Conservation (phyloP, 2,329 filamentous ascomycete genomes). For the Apiospora pterosperma region DNA sequence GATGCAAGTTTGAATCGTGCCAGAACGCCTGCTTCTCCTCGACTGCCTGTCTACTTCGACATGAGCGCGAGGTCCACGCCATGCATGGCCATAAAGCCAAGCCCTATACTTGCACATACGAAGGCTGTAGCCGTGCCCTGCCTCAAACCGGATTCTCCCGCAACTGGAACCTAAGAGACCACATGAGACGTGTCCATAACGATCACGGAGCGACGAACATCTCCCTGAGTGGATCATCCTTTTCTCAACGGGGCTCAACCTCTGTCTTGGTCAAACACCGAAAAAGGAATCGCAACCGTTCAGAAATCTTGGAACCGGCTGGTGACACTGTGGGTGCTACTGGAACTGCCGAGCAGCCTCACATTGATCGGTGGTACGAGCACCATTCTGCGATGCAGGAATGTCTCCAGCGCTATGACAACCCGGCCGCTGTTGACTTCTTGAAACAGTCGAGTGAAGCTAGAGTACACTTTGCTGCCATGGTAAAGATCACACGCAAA, state of each 20-base stretch:
- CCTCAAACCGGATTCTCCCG: constrained; percentile 87
- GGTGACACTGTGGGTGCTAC: constrained; percentile 27
- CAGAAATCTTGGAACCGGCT: constrained; percentile 32
- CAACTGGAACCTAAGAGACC: constrained; percentile 93
- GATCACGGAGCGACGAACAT: constrained; percentile 52
- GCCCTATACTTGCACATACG: constrained; percentile 84
- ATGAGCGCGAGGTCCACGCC: constrained; percentile 93
- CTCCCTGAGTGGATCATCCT: constrained; percentile 33
- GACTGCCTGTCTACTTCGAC: constrained; percentile 88
- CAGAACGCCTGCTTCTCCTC: constrained; percentile 89
- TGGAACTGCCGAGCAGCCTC: constrained; percentile 35
- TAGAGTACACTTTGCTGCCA: constrained; percentile 46
- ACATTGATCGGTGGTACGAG: constrained; percentile 55
- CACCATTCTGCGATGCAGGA: constrained; percentile 62
- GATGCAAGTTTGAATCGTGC: constrained; percentile 83
- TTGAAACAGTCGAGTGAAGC: constrained; percentile 51
- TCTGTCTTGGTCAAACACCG: constrained; percentile 43
- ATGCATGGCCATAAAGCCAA: constrained; percentile 94
- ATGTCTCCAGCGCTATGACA: constrained; percentile 48
- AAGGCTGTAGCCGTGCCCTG: constrained; percentile 80
- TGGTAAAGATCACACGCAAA: constrained; percentile 48
- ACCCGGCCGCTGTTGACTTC: constrained; percentile 50
- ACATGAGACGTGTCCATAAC: constrained; percentile 93
- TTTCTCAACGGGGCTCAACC: constrained; percentile 30
- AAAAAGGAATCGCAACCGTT: constrained; percentile 55